Base-by-base conservation (phyloP, 345 rosid species). In the Excoecaria cochinchinensis region DNA sequence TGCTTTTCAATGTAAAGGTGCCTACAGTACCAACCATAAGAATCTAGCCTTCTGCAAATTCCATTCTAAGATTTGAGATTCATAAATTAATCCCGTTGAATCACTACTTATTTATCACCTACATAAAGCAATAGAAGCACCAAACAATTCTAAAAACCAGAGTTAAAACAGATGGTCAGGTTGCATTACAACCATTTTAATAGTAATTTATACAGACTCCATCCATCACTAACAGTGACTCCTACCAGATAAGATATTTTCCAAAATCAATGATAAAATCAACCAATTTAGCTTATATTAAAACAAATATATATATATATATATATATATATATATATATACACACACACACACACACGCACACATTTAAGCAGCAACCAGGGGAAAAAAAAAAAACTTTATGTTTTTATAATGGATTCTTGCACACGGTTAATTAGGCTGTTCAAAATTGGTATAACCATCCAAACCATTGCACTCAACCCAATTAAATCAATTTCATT, bases 1-100 rank as follows among this genome's bases (percentile, higher is more conserved):
- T 92, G 97, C 85, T 84, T 78, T 84, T 76, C 81, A 83, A 87
- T 73, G 72, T 82, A 81, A 81, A 79, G 71, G 78, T 83, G 77
- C 89, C 86, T 61, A 78, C 82, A 78, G 63, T 21, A 69, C 72
- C 74, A 77, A 73, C 44, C 74, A 74, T 79, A 74, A 82, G 85
- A 71, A 65, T 76, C 73, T 60, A 73, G 48, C 69, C 69, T 78
- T 68, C 65, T 67, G 69, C 70, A 51, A 25, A 62, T 73, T 73
- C 53, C 52, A 21, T 53, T 69, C 72, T 44, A 52, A 42, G 69
- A 19, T 72, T 65, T 70, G 70, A 73, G 67, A 46, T 16, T 59
- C 73, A 73, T 21, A 68, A 40, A 78, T 10, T 42, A 62, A 36
- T 25, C 52, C 60, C 44, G 36, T 52, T 67, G 55, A 24, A 38